Evolutionary conservation across 2,329 filamentous ascomycete genomes (phyloP), one percentile per base, ranked within the genome.

Genomic region (Leptographium lundbergii): DNA sequence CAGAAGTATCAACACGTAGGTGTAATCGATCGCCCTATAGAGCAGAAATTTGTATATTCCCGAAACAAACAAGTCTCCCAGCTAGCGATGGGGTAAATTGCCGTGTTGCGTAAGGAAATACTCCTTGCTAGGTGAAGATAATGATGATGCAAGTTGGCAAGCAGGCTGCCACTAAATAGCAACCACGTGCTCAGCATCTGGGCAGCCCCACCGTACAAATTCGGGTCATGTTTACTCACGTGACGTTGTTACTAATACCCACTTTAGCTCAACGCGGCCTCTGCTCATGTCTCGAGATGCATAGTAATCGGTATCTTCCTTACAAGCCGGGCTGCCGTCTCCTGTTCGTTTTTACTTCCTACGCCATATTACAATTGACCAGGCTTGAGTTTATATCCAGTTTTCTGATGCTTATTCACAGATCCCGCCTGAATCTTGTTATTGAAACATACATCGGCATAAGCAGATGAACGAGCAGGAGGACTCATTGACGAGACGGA

Each of bases 81-180:
- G 4, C 29, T 45, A 7, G 42, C 42, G 42, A 45, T 45, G 13
- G 4, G 19, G 17, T 45, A 7, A 19, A 45, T 45, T n/a, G 3
- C 42, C 17, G 58, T 57, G 50, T 57, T 45, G 55, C 22, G 29
- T 36, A 14, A 11, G 24, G 11, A 24, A 24, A 56, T 5, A 9
- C n/a, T 13, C 19, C 52, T 29, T 55, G 29, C 9, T 32, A 50
- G 57, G 34, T 32, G 27, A 47, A 57, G 55, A 57, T 50, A 48
- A 57, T 59, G 48, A 57, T 54, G 58, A 59, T 56, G 58, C 58
- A 56, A 59, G 39, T 34, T 54, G 22, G n/a, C 25, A 59, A 52
- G 57, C 57, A 59, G 57, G 57, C 57, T 59, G 22, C 57, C 51
- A 55, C 57, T 29, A 29, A 50, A 48, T 19, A 42, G 25, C 19